phyloP scores from a whole-genome alignment of 306 rosid genomes.

The Corylus avellana region DNA sequence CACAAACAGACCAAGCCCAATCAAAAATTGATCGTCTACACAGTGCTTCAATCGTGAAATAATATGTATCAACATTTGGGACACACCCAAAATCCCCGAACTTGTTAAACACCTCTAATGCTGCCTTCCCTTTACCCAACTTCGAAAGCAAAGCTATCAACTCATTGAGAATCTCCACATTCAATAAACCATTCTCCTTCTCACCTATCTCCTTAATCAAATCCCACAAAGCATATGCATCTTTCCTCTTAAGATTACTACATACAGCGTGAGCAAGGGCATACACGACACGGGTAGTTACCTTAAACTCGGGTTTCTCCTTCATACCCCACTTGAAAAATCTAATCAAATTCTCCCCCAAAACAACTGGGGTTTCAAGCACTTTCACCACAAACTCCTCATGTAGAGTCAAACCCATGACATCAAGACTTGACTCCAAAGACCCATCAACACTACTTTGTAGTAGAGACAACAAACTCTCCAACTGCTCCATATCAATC shows the following conservation, averaged over 20 bases:
- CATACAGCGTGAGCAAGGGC: slow-evolving; percentile 46
- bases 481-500: slow-evolving; percentile 53
- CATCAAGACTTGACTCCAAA: slow-evolving; percentile 52
- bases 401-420: slow-evolving; percentile 42
- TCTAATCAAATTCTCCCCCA: slow-evolving; percentile 58
- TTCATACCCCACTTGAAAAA: slow-evolving; percentile 69
- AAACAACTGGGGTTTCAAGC: slow-evolving; percentile 47
- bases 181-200: slow-evolving; percentile 40
- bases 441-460: slow-evolving; percentile 48
- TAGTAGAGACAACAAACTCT: slow-evolving; percentile 49
- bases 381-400: slow-evolving; percentile 50
- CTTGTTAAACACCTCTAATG: slow-evolving; percentile 55
- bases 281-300: slow-evolving; percentile 43
- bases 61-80: slow-evolving; percentile 59
- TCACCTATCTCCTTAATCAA: slow-evolving; percentile 57
- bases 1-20: slow-evolving; percentile 53
- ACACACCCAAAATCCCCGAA: slow-evolving; percentile 54
- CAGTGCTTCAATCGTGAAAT: slow-evolving; percentile 61
- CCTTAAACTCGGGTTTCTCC: slow-evolving; percentile 41
- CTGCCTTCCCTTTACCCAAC: slow-evolving; percentile 75
- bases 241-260: slow-evolving; percentile 34
- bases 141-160: slow-evolving; percentile 52
- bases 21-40: slow-evolving; percentile 50
- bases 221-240: slow-evolving; percentile 61
- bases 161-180: slow-evolving; percentile 46